A percentile compares a stretch with the other conserved stretches of the same genome.
Conservation (phyloP, 192 early-diverging fungal genomes). For the Coemansia furcata region DNA sequence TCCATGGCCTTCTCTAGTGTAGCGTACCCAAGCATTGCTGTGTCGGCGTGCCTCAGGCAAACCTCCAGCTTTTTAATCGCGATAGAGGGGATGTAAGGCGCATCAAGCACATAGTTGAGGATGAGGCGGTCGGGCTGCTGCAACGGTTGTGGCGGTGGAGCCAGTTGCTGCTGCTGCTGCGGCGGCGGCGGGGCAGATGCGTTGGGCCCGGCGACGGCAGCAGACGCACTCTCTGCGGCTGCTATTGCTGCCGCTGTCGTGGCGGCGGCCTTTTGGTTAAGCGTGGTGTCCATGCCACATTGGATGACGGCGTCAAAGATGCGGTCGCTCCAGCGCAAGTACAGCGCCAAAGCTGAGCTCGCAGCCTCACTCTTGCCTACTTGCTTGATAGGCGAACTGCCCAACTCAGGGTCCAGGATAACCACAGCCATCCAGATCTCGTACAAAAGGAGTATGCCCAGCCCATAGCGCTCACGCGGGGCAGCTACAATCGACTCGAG, state of each 20-base stretch:
- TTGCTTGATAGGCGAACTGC: constrained; percentile 1
- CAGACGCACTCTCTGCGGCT: not conserved
- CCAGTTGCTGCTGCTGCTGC: not conserved
- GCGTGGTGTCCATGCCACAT: constrained; percentile 14
- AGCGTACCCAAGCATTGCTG: constrained; percentile 28
- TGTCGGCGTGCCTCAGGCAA: constrained; percentile 21
- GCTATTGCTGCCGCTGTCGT: constrained; percentile 10
- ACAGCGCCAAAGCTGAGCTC: constrained; percentile 26
- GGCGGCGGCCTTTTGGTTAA: constrained; percentile 9
- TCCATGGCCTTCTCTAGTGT: constrained; percentile 44
- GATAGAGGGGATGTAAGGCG: constrained; percentile 15
- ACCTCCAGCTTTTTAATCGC: constrained; percentile 18
- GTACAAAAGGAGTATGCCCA: constrained; percentile 39
- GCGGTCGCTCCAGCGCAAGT: constrained; percentile 40
- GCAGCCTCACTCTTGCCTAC: not conserved
- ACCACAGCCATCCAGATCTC: constrained; percentile 51
- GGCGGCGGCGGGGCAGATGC: not conserved
- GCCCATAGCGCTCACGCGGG: constrained; percentile 23
- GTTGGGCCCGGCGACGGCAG: not conserved
- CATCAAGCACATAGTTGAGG: constrained; percentile 38
- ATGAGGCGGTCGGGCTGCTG: constrained; percentile 17
- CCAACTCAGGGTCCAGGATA: constrained; percentile 30
- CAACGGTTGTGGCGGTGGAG: not conserved
- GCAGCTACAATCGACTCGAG: constrained; percentile 28
- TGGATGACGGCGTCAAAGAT: constrained; percentile 37